Percentiles rank a stretch among this genome's conserved stretches.
Evolutionary conservation across 257 asterid genomes (phyloP).

Genomic region (Solanum peruvianum): DNA sequence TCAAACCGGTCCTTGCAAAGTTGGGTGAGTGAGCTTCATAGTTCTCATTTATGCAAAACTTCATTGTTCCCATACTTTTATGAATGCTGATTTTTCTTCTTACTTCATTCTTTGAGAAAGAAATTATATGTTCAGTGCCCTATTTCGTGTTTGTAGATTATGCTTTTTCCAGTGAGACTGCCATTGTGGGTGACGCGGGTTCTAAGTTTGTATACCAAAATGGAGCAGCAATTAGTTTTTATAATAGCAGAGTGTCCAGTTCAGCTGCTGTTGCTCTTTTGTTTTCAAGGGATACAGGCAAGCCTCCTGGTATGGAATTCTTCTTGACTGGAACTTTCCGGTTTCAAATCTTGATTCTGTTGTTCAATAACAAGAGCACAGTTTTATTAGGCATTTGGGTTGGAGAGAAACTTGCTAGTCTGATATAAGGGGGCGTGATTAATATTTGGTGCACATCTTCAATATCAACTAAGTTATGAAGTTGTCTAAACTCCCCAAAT

Average conservation of each 20-base stretch:
- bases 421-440: background rate
- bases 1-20: constrained; percentile 56
- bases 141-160: constrained; percentile 26
- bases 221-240: constrained; percentile 2
- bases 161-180: constrained; percentile 52
- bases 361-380: background rate
- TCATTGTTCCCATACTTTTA: background rate
- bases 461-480: background rate
- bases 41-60: background rate
- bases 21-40: constrained; percentile 54
- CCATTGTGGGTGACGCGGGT: constrained; percentile 59
- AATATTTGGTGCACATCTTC: background rate
- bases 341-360: background rate
- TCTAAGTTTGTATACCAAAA: constrained; percentile 31
- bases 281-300: constrained; percentile 47
- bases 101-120: background rate
- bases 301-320: constrained; percentile 41
- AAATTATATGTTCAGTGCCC: background rate
- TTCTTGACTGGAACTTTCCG: background rate
- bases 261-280: constrained; percentile 49
- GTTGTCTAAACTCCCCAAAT: background rate
- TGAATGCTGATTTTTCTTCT: background rate
- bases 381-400: background rate
- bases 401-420: background rate
- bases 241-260: background rate